Percentiles rank a stretch among this genome's conserved stretches.
Conservation (phyloP, 192 early-diverging fungal genomes). For the Coemansia sp. region DNA sequence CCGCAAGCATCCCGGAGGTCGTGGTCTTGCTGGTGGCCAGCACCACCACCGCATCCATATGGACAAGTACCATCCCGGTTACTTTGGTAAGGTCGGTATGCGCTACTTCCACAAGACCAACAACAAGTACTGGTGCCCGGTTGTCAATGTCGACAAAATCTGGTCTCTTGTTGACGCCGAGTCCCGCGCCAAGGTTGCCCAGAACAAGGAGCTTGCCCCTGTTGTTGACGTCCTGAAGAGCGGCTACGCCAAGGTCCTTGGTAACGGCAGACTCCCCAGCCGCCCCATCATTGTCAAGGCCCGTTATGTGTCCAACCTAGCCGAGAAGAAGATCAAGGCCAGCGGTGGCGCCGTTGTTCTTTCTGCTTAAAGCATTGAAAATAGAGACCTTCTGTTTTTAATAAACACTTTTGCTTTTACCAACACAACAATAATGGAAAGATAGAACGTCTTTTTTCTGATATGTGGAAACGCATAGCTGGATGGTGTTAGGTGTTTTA, state of each 20-base stretch:
- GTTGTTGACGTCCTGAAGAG: constrained; percentile 84
- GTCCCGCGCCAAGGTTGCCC: constrained; percentile 76
- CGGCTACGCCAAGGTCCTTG: constrained; percentile 96
- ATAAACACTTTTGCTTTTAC: constrained; percentile 11
- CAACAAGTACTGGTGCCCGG: constrained; percentile 82
- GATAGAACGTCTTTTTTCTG: no score
- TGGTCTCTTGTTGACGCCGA: constrained; percentile 90
- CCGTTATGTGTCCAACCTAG: constrained; percentile 84
- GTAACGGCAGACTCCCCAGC: constrained; percentile 85
- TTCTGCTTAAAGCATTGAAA: constrained; percentile 41
- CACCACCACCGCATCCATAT: constrained; percentile 99
- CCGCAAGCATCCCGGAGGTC: constrained; percentile 99
- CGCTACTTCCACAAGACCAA: constrained; percentile 97
- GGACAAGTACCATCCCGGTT: constrained; percentile 99
- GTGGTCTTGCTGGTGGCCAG: constrained; percentile 99
- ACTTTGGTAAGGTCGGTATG: constrained; percentile 99
- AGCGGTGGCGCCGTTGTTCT: constrained; percentile 81
- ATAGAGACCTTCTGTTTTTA: constrained; percentile 1
- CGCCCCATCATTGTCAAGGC: constrained; percentile 96
- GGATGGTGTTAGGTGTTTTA: no score
- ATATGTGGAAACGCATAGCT: no score
- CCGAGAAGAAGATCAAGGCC: constrained; percentile 99
- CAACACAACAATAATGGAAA: not conserved
- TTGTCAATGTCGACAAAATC: constrained; percentile 93
- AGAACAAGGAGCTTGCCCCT: constrained; percentile 86